Base-by-base conservation (phyloP, 306 rosid species). In the Medicago lupulina region DNA sequence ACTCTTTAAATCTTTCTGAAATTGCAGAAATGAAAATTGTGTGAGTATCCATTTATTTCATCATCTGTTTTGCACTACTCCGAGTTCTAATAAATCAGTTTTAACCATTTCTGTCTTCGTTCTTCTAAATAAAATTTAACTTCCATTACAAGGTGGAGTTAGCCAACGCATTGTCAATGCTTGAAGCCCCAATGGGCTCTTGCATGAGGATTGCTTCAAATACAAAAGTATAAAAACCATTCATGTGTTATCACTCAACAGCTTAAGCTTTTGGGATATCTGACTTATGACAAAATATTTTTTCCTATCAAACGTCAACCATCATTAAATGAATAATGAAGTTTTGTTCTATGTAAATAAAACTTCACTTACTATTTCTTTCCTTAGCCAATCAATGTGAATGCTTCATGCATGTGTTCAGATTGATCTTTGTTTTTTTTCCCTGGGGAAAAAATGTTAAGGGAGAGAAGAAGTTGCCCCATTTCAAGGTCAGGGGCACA, bases 21-120 rank as follows among this genome's bases (percentile, higher is more conserved):
- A 90, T 92, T 84, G 93, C 97, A 12, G 98, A 95, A 80, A 95
- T 95, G 99, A 92, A 89, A 90, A 95, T 95, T 84, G 95, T 95
- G 97, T 95, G 84, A 80, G 93, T 77, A 58, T 47, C 74, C 55
- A 63, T 85, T 64, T 31, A 64, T 82, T 74, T 79, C 41, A 75
- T 49, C 76, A 44, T 73, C 63, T 41, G 39, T 16, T 47, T 63
- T 76, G 74, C 71, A 38, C 71, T 76, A 11, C 62, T 39, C 34
- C 43, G 53, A 36, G 70, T 54, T 68, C 21, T 73, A 47, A 49
- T 65, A 58, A 23, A 58, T 23, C 17, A 58, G 64, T 58, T 23
- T 58, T 28, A 58, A 12, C 7, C 38, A 55, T 9, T 23, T 69
- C 59, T 25, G 18, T 21, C 54, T 67, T 67, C 0, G 4, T 21